Evolutionary conservation across 495 filamentous ascomycete species (phyloP), one percentile per base, ranked within the genome.

Genomic region (Poronia punctata): DNA sequence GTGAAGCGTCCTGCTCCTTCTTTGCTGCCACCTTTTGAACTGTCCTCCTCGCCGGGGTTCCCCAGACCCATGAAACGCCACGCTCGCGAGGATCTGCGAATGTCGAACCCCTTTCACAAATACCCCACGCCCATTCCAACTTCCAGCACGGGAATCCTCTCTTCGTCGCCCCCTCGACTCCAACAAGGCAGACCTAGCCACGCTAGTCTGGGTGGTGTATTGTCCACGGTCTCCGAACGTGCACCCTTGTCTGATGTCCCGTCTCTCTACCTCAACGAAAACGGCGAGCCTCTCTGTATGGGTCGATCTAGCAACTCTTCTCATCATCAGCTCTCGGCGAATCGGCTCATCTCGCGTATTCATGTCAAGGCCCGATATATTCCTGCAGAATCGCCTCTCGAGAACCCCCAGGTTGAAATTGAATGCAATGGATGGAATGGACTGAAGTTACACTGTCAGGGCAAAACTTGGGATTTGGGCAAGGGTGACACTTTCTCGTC

Each of bases 361-460:
- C 92, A 98, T 57, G 83, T 95, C 60, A 83, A 86, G 56, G 89
- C 88, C 41, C 73, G 78, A 20, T 98, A 92, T 59, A 78, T 88
- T 33, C 71, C 82, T 3, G 76, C 82, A 7, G 46, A 65, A 4
- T 74, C 75, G 19, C 65, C 74, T 5, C 68, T 78, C 45, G 80
- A 82, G 46, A 70, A 72, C 41, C 79, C 77, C 52, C 79, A 78
- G 61, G 75, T 97, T 34, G 83, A 88, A 59, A 81, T 98, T 40
- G 74, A 84, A 57, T 98, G 92, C 63, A 75, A 83, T 54, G 92
- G 92, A 12, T 96, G 90, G 89, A 98, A 98, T 62, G 90, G 92
- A 9, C 72, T 90, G 35, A 95, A 88, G 61, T 66, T 98, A 41
- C 89, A 95, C 64, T 96, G 86, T 64, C 83, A 88, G 61, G 89